These are phyloP conservation scores for Theileria sp. DNA, from an alignment of 169 alveolate species.

Conservation along the genomic window DNA sequence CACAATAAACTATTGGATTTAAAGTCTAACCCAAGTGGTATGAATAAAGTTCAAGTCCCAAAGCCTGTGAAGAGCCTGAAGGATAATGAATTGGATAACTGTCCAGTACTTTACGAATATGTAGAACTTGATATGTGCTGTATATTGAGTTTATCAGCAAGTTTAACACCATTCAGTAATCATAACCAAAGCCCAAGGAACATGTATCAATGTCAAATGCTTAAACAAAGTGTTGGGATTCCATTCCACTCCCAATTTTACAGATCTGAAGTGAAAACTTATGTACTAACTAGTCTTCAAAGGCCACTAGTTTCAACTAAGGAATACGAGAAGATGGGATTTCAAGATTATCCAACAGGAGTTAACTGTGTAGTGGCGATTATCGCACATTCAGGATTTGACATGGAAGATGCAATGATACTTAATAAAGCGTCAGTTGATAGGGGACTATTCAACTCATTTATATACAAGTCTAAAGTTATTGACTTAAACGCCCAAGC, in stretches of 20 bases:
- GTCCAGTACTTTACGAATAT: slow-evolving; percentile 88
- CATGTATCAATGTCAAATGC: slow-evolving; percentile 98
- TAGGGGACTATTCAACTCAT: slow-evolving; percentile 98
- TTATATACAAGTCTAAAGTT: slow-evolving; percentile 92
- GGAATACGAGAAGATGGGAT: slow-evolving; percentile 88
- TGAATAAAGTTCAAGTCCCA: not conserved
- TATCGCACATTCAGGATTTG: slow-evolving; percentile 97
- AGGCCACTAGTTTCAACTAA: slow-evolving; percentile 96
- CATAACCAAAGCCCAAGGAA: slow-evolving; percentile 99
- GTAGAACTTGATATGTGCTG: slow-evolving; percentile 94
- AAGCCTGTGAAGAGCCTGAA: slow-evolving; percentile 4
- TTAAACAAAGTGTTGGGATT: slow-evolving; percentile 99
- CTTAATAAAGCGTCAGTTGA: slow-evolving; percentile 97
- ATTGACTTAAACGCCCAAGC: slow-evolving; percentile 66
- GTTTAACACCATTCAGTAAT: slow-evolving; percentile 96
- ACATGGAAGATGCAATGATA: slow-evolving; percentile 99
- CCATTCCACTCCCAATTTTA: slow-evolving; percentile 93
- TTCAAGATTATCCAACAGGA: slow-evolving; percentile 97
- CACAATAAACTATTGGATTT: slow-evolving; percentile 19
- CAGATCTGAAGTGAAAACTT: slow-evolving; percentile 94
- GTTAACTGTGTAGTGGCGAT: slow-evolving; percentile 99
- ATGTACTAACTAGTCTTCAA: slow-evolving; percentile 92
- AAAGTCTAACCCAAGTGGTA: not conserved
- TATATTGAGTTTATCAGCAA: slow-evolving; percentile 94
- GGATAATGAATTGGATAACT: slow-evolving; percentile 50